Percentiles rank a stretch among this genome's conserved stretches.
Conservation (phyloP, 75 land plant genomes). For the Azolla pinnata region DNA sequence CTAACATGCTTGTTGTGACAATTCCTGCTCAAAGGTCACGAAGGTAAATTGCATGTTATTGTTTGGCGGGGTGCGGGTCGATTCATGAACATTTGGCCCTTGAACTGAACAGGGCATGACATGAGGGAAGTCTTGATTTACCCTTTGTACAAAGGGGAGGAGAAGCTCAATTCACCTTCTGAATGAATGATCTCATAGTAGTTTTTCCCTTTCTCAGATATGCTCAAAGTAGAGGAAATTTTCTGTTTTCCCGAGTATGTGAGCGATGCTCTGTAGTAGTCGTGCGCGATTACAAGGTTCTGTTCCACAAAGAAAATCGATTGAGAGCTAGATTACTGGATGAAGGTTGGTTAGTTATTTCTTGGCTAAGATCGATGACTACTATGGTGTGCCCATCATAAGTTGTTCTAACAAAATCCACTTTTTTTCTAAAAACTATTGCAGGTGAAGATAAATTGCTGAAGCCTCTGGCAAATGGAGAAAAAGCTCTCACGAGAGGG, state of each 20-base stretch:
- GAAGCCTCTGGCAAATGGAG: background rate
- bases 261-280: constrained; percentile 2
- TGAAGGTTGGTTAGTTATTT: no score
- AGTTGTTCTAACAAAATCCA: background rate
- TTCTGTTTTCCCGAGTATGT: background rate
- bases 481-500: no score
- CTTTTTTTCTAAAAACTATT: background rate
- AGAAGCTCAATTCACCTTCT: background rate
- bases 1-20: constrained; percentile 7
- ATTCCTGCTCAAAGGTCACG: background rate
- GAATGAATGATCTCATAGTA: background rate
- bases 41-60: background rate
- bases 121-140: background rate
- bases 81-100: no score
- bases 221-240: constrained; percentile 3
- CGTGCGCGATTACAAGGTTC: constrained; percentile 2
- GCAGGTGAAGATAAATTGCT: background rate
- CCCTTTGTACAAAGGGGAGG: background rate
- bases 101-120: background rate
- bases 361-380: no score
- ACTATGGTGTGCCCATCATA: no score
- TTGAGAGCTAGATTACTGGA: no score
- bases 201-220: background rate
- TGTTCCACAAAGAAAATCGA: constrained; percentile 5
- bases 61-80: no score